Base-by-base conservation (phyloP, 2,329 filamentous ascomycete species). In the Akanthomyces muscarius region DNA sequence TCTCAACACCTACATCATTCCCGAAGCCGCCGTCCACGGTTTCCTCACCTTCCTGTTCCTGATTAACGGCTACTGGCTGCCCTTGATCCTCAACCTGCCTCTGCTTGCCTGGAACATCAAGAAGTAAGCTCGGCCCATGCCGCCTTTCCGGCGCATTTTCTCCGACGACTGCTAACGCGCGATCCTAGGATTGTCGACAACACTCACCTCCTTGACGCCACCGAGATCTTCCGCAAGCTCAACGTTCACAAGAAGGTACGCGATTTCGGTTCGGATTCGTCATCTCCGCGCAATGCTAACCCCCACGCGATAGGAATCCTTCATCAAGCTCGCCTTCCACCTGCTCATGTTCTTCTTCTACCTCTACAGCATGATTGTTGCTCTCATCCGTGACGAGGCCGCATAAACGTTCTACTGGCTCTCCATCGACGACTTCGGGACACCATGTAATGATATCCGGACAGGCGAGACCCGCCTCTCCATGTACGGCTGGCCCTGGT, bases 341-440 rank as follows among this genome's bases (percentile, higher is more conserved):
- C 83, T 99, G 65, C 78, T 99, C 80, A 97, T 99, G 92, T 99
- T 99, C 86, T 99, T 99, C 88, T 99, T 98, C 86, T 99, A 99
- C 81, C 89, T 99, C 63, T 97, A 97, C 86, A 96, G 91, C 88
- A 96, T 95, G 91, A 95, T 95, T 71, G 94, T 97, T 68, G 94
- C 95, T 69, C 85, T 99, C 67, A 99, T 99, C 82, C 89, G 90
- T 74, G 95, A 98, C 78, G 95, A 99, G 81, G 86, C 90, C 65
- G 86, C 92, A 78, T 96, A 89, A 88, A 56, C 63, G 62, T 38
- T 33, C 28, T 14, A 45, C 23, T 53, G 33, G 14, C 38, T 28
- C 45, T 55, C 50, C 48, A 36, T 48, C 14, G 38, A 50, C 50
- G 62, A 63, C 38, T 53, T 30, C 50, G 44, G 45, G 42, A 45